Base-by-base conservation (phyloP, 2,329 filamentous ascomycete genomes). In the Pseudocercospora eumusae region DNA sequence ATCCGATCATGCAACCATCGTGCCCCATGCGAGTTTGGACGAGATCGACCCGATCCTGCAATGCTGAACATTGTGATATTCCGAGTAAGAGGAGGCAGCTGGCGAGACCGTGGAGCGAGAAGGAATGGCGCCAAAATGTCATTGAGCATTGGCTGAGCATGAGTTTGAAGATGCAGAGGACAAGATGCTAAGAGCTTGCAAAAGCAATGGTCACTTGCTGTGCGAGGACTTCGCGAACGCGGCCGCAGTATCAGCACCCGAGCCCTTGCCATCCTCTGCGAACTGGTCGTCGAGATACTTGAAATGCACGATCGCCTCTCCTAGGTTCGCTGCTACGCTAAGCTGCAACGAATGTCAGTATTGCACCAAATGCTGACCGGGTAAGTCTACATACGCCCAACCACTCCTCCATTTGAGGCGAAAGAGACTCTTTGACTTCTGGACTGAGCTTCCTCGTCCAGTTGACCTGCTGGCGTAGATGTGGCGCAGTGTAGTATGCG, bases 371-470 rank as follows among this genome's bases (percentile, higher is more conserved):
- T 18, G 36, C 36, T 40, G 15, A 25, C 8, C 25, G 13, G 23
- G 15, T 8, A 28, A 28, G 25, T 25, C 21, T 23, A 52, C 47
- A 4, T 52, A 52, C 47, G 21, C 47, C 47, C 21, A 52, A 25
- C 47, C 47, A 52, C 25, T 55, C 20, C 9, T 64, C 42, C 58
- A 61, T 58, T 47, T 64, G 54, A 20, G 45, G 44, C 2, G 61
- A 64, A 23, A 64, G 20, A n/a, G 36, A 25, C 3, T 54, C 61
- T 23, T 61, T 31, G 9, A 64, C 27, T 27, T 61, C 59, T 23
- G 40, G 33, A 36, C 45, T 57, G 20, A 61, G 36, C 59, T 64
- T 61, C 36, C 44, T 57, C 44, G 61, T 64, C 58, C 61, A 64
- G 27, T 64, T 64, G 21, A 64, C 61, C 47, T 64, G 59, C 20